Evolutionary conservation across 805 yeast genomes (phyloP).

Genomic region (Spencermartinsiella europaea): DNA sequence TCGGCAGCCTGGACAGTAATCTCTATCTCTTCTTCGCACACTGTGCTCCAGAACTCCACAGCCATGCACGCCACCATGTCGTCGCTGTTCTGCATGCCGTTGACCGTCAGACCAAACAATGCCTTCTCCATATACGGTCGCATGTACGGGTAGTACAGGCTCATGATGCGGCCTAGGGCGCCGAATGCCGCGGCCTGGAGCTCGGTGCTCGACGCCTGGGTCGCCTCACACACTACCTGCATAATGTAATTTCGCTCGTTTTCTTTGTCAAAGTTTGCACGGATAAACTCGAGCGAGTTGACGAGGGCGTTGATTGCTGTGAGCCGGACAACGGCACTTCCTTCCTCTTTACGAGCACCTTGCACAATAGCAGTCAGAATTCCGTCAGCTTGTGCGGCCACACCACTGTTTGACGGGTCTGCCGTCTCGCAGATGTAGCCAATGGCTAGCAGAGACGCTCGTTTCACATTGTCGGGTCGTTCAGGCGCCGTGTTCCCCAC

Average conservation of each 20-base stretch:
- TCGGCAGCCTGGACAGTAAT: conserved; percentile 57
- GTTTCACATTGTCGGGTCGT: conserved; percentile 72
- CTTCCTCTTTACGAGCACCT: conserved; percentile 85
- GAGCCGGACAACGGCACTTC: conserved; percentile 66
- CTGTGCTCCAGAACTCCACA: conserved; percentile 98
- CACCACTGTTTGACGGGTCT: conserved; percentile 72
- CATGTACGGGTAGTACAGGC: conserved; percentile 84
- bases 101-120: conserved; percentile 76
- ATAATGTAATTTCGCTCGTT: conserved; percentile 95
- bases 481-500: conserved; percentile 81
- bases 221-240: conserved; percentile 99
- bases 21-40: conserved; percentile 95
- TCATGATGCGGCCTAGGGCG: conserved; percentile 88
- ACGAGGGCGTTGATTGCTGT: conserved; percentile 91
- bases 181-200: conserved; percentile 94
- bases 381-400: conserved; percentile 82
- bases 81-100: conserved; percentile 79
- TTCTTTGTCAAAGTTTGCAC: conserved; percentile 81
- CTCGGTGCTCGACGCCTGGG: conserved; percentile 79
- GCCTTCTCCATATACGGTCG: conserved; percentile 97
- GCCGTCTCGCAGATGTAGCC: conserved; percentile 96
- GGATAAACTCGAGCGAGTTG: conserved; percentile 84
- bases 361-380: conserved; percentile 93
- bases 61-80: conserved; percentile 96
- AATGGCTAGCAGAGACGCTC: conserved; percentile 80